Base-by-base conservation (phyloP, 1,284 basidiomycete species). In the Fomitiporia mediterranea region DNA sequence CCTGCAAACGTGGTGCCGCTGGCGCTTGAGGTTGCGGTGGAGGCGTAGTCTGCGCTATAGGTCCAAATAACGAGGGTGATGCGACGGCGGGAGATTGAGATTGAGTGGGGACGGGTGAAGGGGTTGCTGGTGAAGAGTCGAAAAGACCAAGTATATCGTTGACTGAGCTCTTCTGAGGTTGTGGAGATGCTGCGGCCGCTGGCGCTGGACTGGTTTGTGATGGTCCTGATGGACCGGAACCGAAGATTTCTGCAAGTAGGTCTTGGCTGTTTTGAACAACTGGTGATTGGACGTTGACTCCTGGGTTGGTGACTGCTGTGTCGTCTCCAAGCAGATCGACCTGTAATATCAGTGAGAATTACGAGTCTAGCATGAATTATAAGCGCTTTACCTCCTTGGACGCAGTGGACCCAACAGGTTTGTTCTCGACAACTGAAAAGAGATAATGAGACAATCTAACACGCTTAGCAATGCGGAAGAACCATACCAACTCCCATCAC, bases 111-210 rank as follows among this genome's bases (percentile, higher is more conserved):
- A 60, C 60, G n/a, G 72, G 61, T 7, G 74, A 64, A 9, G 70
- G 61, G 2, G 75, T 66, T 39, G 71, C 68, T 13, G 79, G 67
- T 4, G 74, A 69, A 0, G 79, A 69, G 48, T 86, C 89, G 67
- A 98, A 97, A 19, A 99, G 80, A 34, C 89, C 86, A 60, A 98
- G 85, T 64, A 99, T 98, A 68, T 98, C 95, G 65, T 93, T 84
- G 39, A 94, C 84, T 11, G 85, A 80, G 56, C 75, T 81, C 61
- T 83, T 77, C 57, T 80, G 76, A 55, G 75, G 74, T 9, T 75
- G 68, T 6, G 78, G 69, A 21, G 73, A 61, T 2, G 75, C 65
- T n/a, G n/a, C n/a, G n/a, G n/a, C n/a, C n/a, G n/a, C n/a, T 6
- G 75, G 68, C 9, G 78, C 63, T 2, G 78, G 62, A 0, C 75